Percentiles rank a stretch among this genome's conserved stretches.
These are phyloP conservation scores for Blastosporella zonata DNA, from an alignment of 1,284 basidiomycete species.

Conservation along the genomic window DNA sequence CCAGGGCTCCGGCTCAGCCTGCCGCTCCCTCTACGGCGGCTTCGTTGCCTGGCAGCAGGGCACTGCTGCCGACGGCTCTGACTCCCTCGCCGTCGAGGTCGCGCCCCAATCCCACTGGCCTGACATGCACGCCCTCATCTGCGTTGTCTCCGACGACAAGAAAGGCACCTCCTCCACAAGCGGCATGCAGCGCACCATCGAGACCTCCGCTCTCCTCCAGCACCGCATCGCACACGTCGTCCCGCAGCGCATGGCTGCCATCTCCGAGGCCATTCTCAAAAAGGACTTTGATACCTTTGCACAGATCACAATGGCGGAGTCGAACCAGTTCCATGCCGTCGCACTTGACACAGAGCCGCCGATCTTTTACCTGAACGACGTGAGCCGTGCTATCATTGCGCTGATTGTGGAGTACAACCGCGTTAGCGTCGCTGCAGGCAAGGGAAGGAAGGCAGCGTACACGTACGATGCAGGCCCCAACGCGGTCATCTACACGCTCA, in stretches of 20 bases:
- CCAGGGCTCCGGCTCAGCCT: conserved; percentile 96
- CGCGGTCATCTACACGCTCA: conserved; percentile 92
- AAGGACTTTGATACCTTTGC: conserved; percentile 91
- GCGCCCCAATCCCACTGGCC: conserved; percentile 91
- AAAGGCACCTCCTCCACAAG: conserved; percentile 95
- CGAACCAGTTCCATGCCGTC: conserved; percentile 98
- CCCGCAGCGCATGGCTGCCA: conserved; percentile 82
- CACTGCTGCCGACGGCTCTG: conserved; percentile 63
- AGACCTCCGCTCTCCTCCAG: conserved; percentile 86
- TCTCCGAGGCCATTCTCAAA: conserved; percentile 75
- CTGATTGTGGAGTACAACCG: conserved; percentile 94
- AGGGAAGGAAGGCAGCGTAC: conserved; percentile 85
- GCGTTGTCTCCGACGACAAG: conserved; percentile 95
- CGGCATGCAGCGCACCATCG: conserved; percentile 97
- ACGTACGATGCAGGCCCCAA: conserved; percentile 99
- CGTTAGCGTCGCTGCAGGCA: conserved; percentile 59
- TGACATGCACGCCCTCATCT: conserved; percentile 95
- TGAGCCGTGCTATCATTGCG: conserved; percentile 81
- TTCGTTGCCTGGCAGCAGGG: conserved; percentile 97
- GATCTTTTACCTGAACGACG: conserved; percentile 99
- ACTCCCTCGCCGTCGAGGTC: conserved; percentile 88
- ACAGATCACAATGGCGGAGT: conserved; percentile 92
- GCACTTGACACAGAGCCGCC: conserved; percentile 96
- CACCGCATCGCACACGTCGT: conserved; percentile 89
- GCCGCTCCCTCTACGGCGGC: conserved; percentile 95